phyloP scores from a whole-genome alignment of 2,329 filamentous ascomycete species.

The Colletotrichum shisoi region DNA sequence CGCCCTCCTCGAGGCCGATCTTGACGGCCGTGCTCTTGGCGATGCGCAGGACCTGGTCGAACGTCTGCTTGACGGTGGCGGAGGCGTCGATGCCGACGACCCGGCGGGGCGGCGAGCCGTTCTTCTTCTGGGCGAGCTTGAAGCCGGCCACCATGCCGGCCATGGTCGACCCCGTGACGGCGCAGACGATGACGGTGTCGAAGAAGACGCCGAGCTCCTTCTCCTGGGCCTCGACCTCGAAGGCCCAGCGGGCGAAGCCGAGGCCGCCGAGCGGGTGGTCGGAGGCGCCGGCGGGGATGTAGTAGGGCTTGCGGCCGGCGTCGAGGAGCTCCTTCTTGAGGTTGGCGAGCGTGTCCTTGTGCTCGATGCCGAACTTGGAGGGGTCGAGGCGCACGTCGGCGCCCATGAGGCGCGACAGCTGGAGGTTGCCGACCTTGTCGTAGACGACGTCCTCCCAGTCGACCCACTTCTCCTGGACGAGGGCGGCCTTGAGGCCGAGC shows the following conservation, averaged over 20 bases:
- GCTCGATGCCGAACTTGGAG: conserved; percentile 71
- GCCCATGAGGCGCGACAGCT: conserved; percentile 72
- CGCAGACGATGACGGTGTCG: conserved; percentile 72
- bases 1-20: conserved; percentile 67
- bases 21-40: conserved; percentile 68
- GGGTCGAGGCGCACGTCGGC: conserved; percentile 69
- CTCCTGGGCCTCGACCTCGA: conserved; percentile 73
- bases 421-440: conserved; percentile 73
- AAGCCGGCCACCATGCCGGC: conserved; percentile 78
- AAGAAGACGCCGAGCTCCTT: conserved; percentile 68
- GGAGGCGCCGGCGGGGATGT: conserved; percentile 74
- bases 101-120: conserved; percentile 50
- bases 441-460: conserved; percentile 67
- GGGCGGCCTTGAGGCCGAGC: conserved; percentile 63
- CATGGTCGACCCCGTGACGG: conserved; percentile 74
- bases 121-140: conserved; percentile 64
- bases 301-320: conserved; percentile 69
- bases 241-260: conserved; percentile 75
- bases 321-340: conserved; percentile 62
- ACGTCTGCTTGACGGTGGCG: conserved; percentile 65
- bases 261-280: conserved; percentile 75
- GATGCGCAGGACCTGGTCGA: conserved; percentile 71
- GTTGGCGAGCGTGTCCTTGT: conserved; percentile 66
- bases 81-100: conserved; percentile 52
- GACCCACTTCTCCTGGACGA: conserved; percentile 75